Base-by-base conservation (phyloP, 305 asterid species). In the Fraxinus greggii region DNA sequence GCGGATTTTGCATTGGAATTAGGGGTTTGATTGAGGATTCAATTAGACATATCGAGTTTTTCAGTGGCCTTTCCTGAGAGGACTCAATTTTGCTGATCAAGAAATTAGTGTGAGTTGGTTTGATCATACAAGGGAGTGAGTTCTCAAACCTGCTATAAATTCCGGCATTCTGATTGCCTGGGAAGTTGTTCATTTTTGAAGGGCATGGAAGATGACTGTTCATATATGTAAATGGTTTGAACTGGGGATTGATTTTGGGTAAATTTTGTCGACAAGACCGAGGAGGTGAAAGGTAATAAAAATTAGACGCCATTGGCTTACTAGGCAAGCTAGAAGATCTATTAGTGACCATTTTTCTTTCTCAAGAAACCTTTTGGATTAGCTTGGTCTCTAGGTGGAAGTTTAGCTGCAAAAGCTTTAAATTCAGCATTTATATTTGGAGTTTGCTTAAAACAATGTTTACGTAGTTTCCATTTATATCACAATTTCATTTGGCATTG, bases 171-270 rank as follows among this genome's bases (percentile, higher is more conserved):
- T 54, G 26, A 75, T 78, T 85, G 86, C 70, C 26, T 42, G 81
- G 51, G 63, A 59, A 78, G 74, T 61, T 80, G 78, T 72, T 80
- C 42, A 31, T 31, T 63, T 63, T 70, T 56, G 76, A 48, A 82
- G 88, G 85, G 82, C 79, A 87, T 88, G 91, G 89, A 83, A 82
- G 85, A 85, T 83, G 87, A 86, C 81, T 83, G 88, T 67, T 83
- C 86, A 45, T 29, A 59, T 76, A 36, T 38, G 42, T 81, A 79
- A 59, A 83, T 85, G 32, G 75, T 59, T 56, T 26, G 73, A n/a
- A 61, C 63, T 81, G 80, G 77, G 70, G 73, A 81, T 76, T 76
- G 45, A 56, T 61, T 59, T 83, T 78, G 80, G 83, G 81, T 85
- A 26, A 38, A 32, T 78, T 48, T 84, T 81, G 81, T 56, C 56